Base-by-base conservation (phyloP, 345 rosid species). In the Draba incana region DNA sequence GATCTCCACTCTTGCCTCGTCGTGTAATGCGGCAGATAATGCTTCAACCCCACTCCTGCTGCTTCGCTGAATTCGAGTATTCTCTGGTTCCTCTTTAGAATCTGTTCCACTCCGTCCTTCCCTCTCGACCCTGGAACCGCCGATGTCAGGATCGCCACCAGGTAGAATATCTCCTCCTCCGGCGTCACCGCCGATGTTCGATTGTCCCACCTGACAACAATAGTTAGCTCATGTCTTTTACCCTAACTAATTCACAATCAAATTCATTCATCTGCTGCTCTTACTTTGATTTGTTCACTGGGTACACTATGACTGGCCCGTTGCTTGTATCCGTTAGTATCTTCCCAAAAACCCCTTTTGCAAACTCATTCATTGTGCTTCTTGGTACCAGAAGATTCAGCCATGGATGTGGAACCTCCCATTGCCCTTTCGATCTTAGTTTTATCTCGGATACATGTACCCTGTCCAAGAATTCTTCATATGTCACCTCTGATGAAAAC, bases 361-460 rank as follows among this genome's bases (percentile, higher is more conserved):
- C 97, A 75, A 93, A 93, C 4, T 61, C 77, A 10, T 81, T 74
- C 46, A 90, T 76, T 71, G 66, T 85, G 81, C 94, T 88, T 77
- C 79, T 78, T 27, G 98, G 97, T n/a, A 93, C 80, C 27, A 90
- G 86, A 48, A 93, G 98, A 78, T 93, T 93, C 55, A 93, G 90
- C 98, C 98, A 93, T 68, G 97, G 98, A 71, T 93, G 97, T 4
- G 98, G 98, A 66, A 93, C 90, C 76, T 90, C 97, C 98, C 96
- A 93, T 56, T 90, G 81, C 62, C 98, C 98, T 76, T 87, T 88
- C 12, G 94, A 80, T 70, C 90, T 67, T 20, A 93, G 81, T 64
- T 88, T 88, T 47, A 87, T 71, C 86, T 93, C 98, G 0, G 97
- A 90, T 39, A 80, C 81, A 58, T 90, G 96, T 64, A 93, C 98